These are phyloP conservation scores for Russula sp. DNA, from an alignment of 768 basidiomycete species.

Conservation along the genomic window DNA sequence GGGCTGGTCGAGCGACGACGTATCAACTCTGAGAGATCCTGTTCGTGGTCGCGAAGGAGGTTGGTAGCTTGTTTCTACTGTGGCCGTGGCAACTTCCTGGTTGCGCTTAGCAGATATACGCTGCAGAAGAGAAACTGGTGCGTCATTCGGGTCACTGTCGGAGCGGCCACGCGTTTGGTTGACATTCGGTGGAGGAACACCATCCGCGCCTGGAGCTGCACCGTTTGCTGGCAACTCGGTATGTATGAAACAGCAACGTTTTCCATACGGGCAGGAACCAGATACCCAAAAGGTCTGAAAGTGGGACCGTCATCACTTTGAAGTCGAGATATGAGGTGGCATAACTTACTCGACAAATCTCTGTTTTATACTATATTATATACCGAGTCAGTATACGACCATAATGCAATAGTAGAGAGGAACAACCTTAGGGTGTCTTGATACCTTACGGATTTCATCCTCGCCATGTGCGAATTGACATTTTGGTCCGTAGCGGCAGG, in stretches of 20 bases:
- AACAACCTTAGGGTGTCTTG: slow-evolving; percentile 83
- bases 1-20: slow-evolving; percentile 53
- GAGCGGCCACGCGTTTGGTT: slow-evolving; percentile 61
- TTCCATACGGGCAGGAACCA: slow-evolving; percentile 89
- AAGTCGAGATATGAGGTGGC: slow-evolving; percentile 6
- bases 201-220: slow-evolving; percentile 51
- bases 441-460: slow-evolving; percentile 79
- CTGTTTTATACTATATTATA: slow-evolving; percentile 75
- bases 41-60: slow-evolving; percentile 57
- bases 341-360: slow-evolving; percentile 77
- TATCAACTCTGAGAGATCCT: slow-evolving; percentile 72
- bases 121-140: slow-evolving; percentile 67
- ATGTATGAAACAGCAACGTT: slow-evolving; percentile 92
- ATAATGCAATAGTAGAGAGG: neutral
- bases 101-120: slow-evolving; percentile 70
- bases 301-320: slow-evolving; percentile 26
- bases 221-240: slow-evolving; percentile 75
- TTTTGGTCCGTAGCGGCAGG: slow-evolving; percentile 81
- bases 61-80: slow-evolving; percentile 46
- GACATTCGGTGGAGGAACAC: slow-evolving; percentile 50
- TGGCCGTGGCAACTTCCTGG: slow-evolving; percentile 42
- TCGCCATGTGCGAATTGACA: slow-evolving; percentile 95
- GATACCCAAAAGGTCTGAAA: slow-evolving; percentile 88
- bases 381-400: slow-evolving; percentile 8
- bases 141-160: slow-evolving; percentile 72